A percentile compares a stretch with the other conserved stretches of the same genome.
Conservation (phyloP, 345 rosid genomes). For the Isatis tinctoria region DNA sequence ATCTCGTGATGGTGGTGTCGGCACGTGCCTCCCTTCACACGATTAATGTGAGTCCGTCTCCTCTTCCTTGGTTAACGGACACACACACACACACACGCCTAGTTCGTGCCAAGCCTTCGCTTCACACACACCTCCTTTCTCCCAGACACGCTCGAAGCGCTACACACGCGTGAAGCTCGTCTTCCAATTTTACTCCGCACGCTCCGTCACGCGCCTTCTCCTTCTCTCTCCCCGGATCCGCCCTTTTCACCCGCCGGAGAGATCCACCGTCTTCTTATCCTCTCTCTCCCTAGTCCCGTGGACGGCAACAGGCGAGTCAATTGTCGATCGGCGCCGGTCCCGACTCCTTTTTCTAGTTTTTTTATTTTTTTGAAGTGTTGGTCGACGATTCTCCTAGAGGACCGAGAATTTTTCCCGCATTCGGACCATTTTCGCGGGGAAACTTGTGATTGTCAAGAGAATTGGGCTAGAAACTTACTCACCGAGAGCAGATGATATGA, state of each 20-base stretch:
- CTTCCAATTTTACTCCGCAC: constrained; percentile 39
- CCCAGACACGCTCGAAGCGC: constrained; percentile 52
- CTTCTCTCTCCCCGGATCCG: constrained; percentile 33
- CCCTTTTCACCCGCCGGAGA: constrained; percentile 37
- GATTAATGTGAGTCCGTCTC: constrained; percentile 22
- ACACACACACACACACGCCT: constrained; percentile 52
- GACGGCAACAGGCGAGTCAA: constrained; percentile 1
- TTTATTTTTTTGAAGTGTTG: background rate
- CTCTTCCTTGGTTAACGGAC: constrained; percentile 11
- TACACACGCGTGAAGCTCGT: constrained; percentile 66
- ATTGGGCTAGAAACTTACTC: constrained; percentile 17
- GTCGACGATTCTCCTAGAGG: constrained; percentile 1
- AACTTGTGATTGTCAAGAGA: constrained; percentile 21
- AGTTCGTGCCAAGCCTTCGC: constrained; percentile 66
- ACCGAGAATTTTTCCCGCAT: constrained; percentile 11
- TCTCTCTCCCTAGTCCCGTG: background rate
- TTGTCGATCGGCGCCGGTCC: background rate
- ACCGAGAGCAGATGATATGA: constrained; percentile 19
- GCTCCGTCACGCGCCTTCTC: constrained; percentile 46
- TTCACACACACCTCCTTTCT: constrained; percentile 44
- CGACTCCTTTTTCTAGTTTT: background rate
- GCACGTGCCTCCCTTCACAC: constrained; percentile 45
- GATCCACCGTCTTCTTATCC: constrained; percentile 26
- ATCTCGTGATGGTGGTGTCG: constrained; percentile 30
- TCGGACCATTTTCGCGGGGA: constrained; percentile 1